A percentile compares a stretch with the other conserved stretches of the same genome.
phyloP scores from a whole-genome alignment of 2,329 filamentous ascomycete genomes.

The Aspergillus eucalypticola region DNA sequence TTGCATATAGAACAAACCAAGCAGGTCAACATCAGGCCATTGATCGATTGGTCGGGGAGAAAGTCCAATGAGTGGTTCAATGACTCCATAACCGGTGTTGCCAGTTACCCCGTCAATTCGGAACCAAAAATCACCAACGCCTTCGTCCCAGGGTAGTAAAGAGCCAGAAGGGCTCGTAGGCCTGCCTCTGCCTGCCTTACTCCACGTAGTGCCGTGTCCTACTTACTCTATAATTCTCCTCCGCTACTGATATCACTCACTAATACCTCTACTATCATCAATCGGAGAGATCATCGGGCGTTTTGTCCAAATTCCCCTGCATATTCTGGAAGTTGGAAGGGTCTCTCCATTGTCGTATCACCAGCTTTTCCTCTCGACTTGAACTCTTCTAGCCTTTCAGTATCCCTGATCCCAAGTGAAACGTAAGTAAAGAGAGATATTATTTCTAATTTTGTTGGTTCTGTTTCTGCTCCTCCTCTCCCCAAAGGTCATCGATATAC shows the following conservation, averaged over 20 bases:
- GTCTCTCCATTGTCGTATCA: slow-evolving; percentile 1
- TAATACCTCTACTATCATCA: neutral
- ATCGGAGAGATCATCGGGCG: neutral
- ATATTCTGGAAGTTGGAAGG: neutral
- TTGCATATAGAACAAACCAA: neutral
- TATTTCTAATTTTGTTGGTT: neutral
- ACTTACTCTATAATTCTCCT: too few species aligned
- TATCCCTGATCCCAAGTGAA: neutral
- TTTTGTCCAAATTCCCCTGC: neutral
- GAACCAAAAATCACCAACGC: neutral
- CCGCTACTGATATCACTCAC: neutral
- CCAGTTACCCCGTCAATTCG: neutral
- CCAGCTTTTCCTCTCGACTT: neutral
- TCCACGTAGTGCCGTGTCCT: neutral
- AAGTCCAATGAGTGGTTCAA: neutral
- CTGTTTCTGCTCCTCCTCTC: neutral
- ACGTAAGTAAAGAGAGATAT: neutral
- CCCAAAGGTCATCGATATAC: neutral
- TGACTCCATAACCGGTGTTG: neutral
- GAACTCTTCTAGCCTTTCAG: neutral
- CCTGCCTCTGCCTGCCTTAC: neutral
- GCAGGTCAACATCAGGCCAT: neutral
- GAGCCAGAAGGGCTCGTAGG: neutral
- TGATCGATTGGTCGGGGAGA: neutral
- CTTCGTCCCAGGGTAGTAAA: neutral